Conservation (phyloP, 1,284 basidiomycete genomes). For the Ceraceosorus guamensis region DNA sequence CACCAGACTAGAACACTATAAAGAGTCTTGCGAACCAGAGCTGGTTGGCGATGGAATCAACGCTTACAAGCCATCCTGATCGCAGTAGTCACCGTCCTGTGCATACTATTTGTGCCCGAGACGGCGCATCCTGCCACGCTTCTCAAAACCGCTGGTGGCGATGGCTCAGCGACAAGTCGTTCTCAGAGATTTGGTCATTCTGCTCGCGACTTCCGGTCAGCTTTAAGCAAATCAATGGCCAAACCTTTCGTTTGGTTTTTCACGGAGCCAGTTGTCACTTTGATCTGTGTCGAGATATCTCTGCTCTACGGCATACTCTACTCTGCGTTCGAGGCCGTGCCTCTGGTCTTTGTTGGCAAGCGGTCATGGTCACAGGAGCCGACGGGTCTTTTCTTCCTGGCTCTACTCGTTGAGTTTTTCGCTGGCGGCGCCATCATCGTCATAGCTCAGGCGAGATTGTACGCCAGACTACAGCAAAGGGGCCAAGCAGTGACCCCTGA, state of each 20-base stretch:
- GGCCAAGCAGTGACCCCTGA: no score
- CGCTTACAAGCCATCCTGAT: conserved; percentile 27
- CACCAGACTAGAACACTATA: conserved; percentile 18
- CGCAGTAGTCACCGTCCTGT: conserved; percentile 13
- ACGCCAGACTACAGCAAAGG: no score
- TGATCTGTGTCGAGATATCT: neutral
- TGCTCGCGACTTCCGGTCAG: neutral
- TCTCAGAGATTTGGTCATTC: neutral
- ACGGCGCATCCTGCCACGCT: conserved; percentile 14
- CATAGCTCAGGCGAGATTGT: no score
- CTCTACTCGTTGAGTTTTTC: neutral
- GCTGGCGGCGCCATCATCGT: no score
- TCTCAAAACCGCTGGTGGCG: neutral
- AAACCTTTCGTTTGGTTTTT: conserved; percentile 1
- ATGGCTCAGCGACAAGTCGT: neutral
- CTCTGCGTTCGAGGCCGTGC: neutral
- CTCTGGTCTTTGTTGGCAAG: neutral
- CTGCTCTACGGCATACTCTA: neutral
- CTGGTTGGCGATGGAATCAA: conserved; percentile 23
- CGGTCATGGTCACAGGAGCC: neutral
- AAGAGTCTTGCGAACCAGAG: no score
- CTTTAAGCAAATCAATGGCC: neutral
- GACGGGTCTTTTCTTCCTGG: conserved; percentile 5
- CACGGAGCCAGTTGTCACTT: conserved; percentile 1
- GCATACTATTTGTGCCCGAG: conserved; percentile 22